A percentile compares a stretch with the other conserved stretches of the same genome.
phyloP scores from a whole-genome alignment of 192 early-diverging fungal species.

The Hyaloraphidium curvatum region DNA sequence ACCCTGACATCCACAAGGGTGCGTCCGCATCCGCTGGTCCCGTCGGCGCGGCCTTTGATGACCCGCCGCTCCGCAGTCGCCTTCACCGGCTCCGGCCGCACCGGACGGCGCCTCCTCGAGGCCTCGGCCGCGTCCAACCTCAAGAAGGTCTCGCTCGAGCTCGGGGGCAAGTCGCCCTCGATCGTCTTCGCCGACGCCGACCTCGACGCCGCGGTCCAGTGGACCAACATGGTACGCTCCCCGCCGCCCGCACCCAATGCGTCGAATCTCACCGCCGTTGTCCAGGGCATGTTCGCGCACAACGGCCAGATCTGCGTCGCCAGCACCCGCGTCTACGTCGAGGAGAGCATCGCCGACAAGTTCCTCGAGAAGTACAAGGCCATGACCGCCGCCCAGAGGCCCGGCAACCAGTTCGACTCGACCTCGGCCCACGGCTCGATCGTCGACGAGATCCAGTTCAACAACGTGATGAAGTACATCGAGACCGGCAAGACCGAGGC shows the following conservation, averaged over 20 bases:
- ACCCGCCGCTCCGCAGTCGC: conserved; percentile 4
- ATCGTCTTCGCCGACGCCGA: conserved; percentile 28
- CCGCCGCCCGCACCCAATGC: background rate
- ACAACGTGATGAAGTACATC: conserved; percentile 29
- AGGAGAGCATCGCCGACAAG: conserved; percentile 24
- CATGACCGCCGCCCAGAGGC: conserved; percentile 4
- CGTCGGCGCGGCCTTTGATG: too few species aligned
- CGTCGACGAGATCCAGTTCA: conserved; percentile 25
- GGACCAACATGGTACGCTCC: background rate
- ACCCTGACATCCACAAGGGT: conserved; percentile 7
- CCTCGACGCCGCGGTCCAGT: conserved; percentile 17
- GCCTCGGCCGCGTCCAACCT: conserved; percentile 8
- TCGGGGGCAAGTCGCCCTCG: conserved; percentile 28
- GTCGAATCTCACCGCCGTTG: background rate
- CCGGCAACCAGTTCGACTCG: conserved; percentile 21
- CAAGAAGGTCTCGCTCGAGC: conserved; percentile 20
- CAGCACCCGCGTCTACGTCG: conserved; percentile 13
- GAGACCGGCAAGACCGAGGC: conserved; percentile 38
- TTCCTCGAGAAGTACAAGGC: conserved; percentile 16
- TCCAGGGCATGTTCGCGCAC: background rate
- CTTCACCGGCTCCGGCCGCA: conserved; percentile 11
- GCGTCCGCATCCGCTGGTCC: too few species aligned
- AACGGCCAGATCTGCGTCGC: conserved; percentile 3
- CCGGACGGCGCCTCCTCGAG: conserved; percentile 5
- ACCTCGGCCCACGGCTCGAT: conserved; percentile 24